Evolutionary conservation across 805 yeast species (phyloP).

Genomic region (Candida quercuum): DNA sequence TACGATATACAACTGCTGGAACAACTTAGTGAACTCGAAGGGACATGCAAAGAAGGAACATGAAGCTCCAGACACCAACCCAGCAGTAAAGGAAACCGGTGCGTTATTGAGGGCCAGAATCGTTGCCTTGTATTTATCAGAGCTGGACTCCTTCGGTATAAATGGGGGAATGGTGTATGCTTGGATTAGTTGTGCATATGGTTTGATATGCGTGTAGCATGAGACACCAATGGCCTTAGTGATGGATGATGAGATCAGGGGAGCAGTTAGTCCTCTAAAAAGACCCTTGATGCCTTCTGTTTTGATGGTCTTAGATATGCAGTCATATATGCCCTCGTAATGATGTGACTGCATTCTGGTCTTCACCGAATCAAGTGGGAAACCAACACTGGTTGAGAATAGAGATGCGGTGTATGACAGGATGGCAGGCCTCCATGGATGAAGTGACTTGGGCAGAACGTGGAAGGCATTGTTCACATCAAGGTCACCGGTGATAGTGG

Average conservation of each 20-base stretch:
- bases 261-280: slow-evolving; percentile 74
- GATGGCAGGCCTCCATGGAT: slow-evolving; percentile 52
- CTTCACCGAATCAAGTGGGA: slow-evolving; percentile 82
- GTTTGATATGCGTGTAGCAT: slow-evolving; percentile 52
- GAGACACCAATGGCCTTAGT: slow-evolving; percentile 64
- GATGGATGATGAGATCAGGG: slow-evolving; percentile 59
- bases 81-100: slow-evolving; percentile 49
- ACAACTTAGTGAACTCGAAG: slow-evolving; percentile 77
- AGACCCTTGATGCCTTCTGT: slow-evolving; percentile 67
- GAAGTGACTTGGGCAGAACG: slow-evolving; percentile 40
- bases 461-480: slow-evolving; percentile 41
- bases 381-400: slow-evolving; percentile 64
- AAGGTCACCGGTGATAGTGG: slow-evolving; percentile 57
- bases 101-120: slow-evolving; percentile 30
- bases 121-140: slow-evolving; percentile 8
- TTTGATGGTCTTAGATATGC: slow-evolving; percentile 47
- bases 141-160: slow-evolving; percentile 2
- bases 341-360: slow-evolving; percentile 81
- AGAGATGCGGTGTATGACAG: slow-evolving; percentile 63
- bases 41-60: slow-evolving; percentile 73
- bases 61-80: slow-evolving; percentile 59
- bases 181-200: slow-evolving; percentile 26
- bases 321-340: slow-evolving; percentile 50
- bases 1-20: slow-evolving; percentile 60
- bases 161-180: slow-evolving; percentile 14